A percentile compares a stretch with the other conserved stretches of the same genome.
Conservation (phyloP, 305 asterid genomes). For the Solanum hybrid region DNA sequence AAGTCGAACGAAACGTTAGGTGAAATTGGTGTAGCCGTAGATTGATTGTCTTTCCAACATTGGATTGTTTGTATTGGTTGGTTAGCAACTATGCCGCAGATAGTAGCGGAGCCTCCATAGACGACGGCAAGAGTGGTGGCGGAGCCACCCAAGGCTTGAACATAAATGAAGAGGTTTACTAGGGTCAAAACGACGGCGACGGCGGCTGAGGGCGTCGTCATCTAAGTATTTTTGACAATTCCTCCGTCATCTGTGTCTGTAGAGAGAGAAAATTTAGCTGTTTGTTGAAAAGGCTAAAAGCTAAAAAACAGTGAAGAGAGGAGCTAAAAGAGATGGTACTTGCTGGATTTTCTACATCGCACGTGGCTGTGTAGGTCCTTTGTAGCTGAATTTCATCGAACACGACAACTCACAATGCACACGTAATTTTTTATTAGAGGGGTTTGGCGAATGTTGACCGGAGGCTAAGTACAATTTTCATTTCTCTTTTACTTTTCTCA, state of each 20-base stretch:
- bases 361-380: constrained; percentile 8
- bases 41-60: constrained; percentile 57
- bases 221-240: constrained; percentile 18
- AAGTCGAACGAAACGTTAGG: constrained; percentile 55
- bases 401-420: not conserved
- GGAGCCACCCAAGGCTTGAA: constrained; percentile 56
- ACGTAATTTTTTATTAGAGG: not conserved
- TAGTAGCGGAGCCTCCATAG: constrained; percentile 53
- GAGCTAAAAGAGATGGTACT: not conserved
- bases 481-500: not conserved
- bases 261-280: not conserved
- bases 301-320: not conserved
- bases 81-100: constrained; percentile 55
- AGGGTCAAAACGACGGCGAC: constrained; percentile 13
- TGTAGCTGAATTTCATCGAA: not conserved
- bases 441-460: not conserved
- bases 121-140: constrained; percentile 69
- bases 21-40: constrained; percentile 18
- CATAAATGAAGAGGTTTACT: constrained; percentile 8
- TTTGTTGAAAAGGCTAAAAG: not conserved
- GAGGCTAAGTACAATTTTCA: not conserved
- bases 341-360: not conserved
- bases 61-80: constrained; percentile 57
- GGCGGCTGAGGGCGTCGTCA: constrained; percentile 39
- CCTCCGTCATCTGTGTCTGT: constrained; percentile 3